Conservation (phyloP, 352 stramenopile species). For the Globisporangium recalcitrans region DNA sequence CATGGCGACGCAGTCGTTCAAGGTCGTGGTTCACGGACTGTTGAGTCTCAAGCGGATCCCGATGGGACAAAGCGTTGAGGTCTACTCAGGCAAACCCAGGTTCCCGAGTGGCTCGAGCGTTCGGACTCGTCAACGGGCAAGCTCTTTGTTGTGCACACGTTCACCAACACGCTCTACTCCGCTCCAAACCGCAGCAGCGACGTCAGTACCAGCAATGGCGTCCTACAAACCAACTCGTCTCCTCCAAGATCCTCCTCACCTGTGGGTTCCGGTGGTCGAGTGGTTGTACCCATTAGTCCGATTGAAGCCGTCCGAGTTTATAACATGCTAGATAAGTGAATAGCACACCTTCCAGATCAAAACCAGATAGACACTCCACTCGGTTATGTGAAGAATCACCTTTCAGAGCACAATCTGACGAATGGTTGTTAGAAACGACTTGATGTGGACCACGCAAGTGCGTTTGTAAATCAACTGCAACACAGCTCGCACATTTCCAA, state of each 20-base stretch:
- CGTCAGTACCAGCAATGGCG: neutral
- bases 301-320: constrained; percentile 24
- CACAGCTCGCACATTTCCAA: neutral
- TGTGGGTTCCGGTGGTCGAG: constrained; percentile 1
- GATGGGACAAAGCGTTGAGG: constrained; percentile 38
- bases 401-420: no score
- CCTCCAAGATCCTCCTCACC: neutral
- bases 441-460: neutral
- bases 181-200: neutral
- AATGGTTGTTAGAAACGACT: neutral
- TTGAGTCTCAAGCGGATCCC: constrained; percentile 38
- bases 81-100: constrained; percentile 33
- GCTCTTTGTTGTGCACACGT: constrained; percentile 16
- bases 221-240: neutral
- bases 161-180: constrained; percentile 14
- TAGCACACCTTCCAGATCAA: no score
- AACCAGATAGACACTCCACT: no score
- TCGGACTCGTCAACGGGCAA: constrained; percentile 11
- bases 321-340: constrained; percentile 13
- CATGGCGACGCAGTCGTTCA: constrained; percentile 32
- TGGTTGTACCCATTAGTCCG: constrained; percentile 18
- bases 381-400: no score
- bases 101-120: constrained; percentile 17
- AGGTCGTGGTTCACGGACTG: constrained; percentile 50
- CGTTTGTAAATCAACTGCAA: neutral